Evolutionary conservation across 495 filamentous ascomycete species (phyloP).

Genomic region (Daldinia concentrica): DNA sequence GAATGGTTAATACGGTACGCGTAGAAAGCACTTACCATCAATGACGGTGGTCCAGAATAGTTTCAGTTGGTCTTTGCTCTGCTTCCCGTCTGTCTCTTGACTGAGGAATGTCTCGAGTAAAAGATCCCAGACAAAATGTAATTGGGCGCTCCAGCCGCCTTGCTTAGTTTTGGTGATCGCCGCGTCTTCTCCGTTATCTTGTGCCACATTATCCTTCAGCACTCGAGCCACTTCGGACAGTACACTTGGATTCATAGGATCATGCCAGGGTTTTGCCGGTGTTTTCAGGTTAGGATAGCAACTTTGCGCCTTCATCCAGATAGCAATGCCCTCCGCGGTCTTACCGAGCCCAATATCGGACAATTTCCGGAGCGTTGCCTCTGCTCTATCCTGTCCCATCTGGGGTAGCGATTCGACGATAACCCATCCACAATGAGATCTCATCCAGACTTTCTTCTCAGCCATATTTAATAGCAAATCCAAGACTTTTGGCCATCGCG

Average conservation of each 20-base stretch:
- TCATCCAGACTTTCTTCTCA: constrained; percentile 82
- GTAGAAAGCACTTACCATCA: constrained; percentile 69
- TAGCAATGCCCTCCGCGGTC: constrained; percentile 85
- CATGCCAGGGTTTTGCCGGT: constrained; percentile 77
- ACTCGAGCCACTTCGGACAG: constrained; percentile 72
- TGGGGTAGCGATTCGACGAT: constrained; percentile 61
- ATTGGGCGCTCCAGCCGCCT: constrained; percentile 77
- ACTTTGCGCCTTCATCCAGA: constrained; percentile 78
- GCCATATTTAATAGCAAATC: constrained; percentile 66
- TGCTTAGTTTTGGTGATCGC: constrained; percentile 54
- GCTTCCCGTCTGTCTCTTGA: constrained; percentile 40
- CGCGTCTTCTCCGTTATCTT: constrained; percentile 59
- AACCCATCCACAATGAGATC: constrained; percentile 85
- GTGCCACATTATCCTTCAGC: constrained; percentile 76
- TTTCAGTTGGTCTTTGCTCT: constrained; percentile 63
- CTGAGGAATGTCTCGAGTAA: constrained; percentile 65
- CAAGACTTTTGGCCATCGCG: constrained; percentile 70
- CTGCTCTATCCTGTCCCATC: constrained; percentile 63
- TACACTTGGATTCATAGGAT: constrained; percentile 74
- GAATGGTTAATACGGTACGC: neutral
- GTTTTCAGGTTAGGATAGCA: constrained; percentile 70
- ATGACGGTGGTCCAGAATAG: constrained; percentile 91
- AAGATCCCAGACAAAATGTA: constrained; percentile 89
- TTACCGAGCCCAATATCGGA: constrained; percentile 70
- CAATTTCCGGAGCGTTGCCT: constrained; percentile 69